Conservation (phyloP, 2,329 filamentous ascomycete species). For the Capronia americana region DNA sequence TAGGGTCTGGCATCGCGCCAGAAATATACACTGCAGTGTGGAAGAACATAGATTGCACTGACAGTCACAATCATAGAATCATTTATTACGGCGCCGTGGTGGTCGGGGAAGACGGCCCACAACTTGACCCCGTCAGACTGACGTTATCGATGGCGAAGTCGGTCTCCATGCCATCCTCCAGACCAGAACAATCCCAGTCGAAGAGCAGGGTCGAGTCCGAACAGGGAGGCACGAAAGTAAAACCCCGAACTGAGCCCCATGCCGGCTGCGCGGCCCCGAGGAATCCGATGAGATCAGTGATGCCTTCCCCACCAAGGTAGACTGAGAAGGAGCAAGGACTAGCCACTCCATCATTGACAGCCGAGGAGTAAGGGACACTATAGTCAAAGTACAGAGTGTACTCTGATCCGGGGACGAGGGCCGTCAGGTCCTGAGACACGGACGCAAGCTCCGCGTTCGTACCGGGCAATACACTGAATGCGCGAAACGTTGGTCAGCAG, state of each 20-base stretch:
- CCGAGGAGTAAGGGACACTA: conserved; percentile 1
- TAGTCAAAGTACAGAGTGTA: conserved; percentile 14
- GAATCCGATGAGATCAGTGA: not conserved
- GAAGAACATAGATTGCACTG: too few relatives aligned
- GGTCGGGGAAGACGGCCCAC: not conserved
- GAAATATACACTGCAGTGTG: too few relatives aligned
- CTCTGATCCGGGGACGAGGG: not conserved
- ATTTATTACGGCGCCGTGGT: not conserved
- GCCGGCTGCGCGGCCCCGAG: not conserved
- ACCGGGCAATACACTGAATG: not conserved
- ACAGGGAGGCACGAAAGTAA: not conserved
- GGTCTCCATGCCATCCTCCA: not conserved
- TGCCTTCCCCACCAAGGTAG: not conserved
- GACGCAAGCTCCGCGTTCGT: not conserved
- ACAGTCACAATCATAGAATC: too few relatives aligned
- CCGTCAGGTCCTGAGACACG: conserved; percentile 5
- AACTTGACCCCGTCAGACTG: not conserved
- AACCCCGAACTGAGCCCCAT: not conserved
- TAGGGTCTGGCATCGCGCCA: too few relatives aligned
- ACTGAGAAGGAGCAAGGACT: not conserved
- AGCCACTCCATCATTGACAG: too few relatives aligned
- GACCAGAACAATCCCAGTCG: conserved; percentile 10
- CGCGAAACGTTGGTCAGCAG: not conserved
- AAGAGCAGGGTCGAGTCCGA: not conserved
- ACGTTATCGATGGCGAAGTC: conserved; percentile 11